These are phyloP conservation scores for Lactifluus pinguis DNA, from an alignment of 768 basidiomycete species.

Conservation along the genomic window DNA sequence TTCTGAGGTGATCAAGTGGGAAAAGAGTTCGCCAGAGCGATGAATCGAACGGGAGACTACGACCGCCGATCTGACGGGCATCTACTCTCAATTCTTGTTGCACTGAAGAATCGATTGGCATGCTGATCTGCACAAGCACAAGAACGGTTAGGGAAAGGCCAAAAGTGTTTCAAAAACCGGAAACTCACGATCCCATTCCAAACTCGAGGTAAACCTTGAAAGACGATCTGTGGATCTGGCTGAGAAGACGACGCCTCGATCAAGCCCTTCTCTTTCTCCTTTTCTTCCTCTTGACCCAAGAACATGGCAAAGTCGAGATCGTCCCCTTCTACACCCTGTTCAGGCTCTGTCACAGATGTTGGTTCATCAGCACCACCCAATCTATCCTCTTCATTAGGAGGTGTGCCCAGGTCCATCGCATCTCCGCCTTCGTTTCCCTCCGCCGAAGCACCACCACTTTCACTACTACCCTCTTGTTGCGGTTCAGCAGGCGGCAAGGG, in stretches of 20 bases:
- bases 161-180: not conserved
- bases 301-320: slow-evolving; percentile 81
- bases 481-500: slow-evolving; percentile 14
- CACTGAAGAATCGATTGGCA: slow-evolving; percentile 69
- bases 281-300: slow-evolving; percentile 44
- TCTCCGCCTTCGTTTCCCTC: not conserved
- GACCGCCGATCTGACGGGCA: slow-evolving; percentile 76
- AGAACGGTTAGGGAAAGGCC: slow-evolving; percentile 10
- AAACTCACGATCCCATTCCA: slow-evolving; percentile 66
- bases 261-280: not conserved
- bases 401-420: slow-evolving; percentile 3
- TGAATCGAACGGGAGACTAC: slow-evolving; percentile 45
- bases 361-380: not conserved
- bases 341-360: not conserved
- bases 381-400: not conserved
- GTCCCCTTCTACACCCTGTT: slow-evolving; percentile 30
- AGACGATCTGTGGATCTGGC: slow-evolving; percentile 26
- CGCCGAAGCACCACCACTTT: slow-evolving; percentile 40
- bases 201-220: slow-evolving; percentile 51
- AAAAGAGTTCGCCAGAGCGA: slow-evolving; percentile 71
- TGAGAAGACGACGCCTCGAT: not conserved
- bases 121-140: slow-evolving; percentile 54
- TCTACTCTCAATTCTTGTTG: slow-evolving; percentile 57
- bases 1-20: slow-evolving; percentile 56
- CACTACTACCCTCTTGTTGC: slow-evolving; percentile 36